Conservation (phyloP, 805 yeast species). For the Yamadazyma endophytica region DNA sequence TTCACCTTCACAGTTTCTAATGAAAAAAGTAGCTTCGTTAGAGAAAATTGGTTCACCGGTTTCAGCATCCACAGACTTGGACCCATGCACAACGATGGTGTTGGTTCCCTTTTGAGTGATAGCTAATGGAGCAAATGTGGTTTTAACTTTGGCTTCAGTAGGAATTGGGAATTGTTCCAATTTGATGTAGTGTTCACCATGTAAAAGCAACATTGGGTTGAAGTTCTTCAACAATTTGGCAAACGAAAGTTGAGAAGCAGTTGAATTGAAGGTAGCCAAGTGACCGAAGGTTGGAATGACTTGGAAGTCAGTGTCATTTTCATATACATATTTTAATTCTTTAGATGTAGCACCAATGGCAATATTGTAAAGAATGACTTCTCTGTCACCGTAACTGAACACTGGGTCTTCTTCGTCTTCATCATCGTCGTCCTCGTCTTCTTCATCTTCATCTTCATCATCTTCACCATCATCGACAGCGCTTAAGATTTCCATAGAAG, state of each 20-base stretch:
- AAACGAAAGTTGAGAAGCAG: slow-evolving; percentile 53
- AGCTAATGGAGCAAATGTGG: slow-evolving; percentile 65
- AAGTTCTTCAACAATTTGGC: slow-evolving; percentile 67
- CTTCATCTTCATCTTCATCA: slow-evolving; percentile 40
- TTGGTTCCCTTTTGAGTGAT: slow-evolving; percentile 83
- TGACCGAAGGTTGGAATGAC: slow-evolving; percentile 89
- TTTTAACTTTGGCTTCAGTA: slow-evolving; percentile 57
- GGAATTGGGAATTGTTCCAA: slow-evolving; percentile 76
- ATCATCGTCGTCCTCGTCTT: slow-evolving; percentile 37
- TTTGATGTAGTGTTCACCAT: slow-evolving; percentile 92
- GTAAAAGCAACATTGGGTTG: slow-evolving; percentile 84
- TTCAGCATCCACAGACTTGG: slow-evolving; percentile 60
- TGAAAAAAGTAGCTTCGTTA: slow-evolving; percentile 80
- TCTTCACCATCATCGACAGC: slow-evolving; percentile 53
- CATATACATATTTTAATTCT: slow-evolving; percentile 78
- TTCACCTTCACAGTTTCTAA: slow-evolving; percentile 67
- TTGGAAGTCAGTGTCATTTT: slow-evolving; percentile 71
- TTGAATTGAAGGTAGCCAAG: slow-evolving; percentile 73
- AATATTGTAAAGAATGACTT: slow-evolving; percentile 78
- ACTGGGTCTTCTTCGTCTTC: slow-evolving; percentile 40
- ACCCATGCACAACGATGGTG: slow-evolving; percentile 72
- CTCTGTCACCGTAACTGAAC: slow-evolving; percentile 61
- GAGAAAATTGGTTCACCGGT: slow-evolving; percentile 70
- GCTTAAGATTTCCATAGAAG: slow-evolving; percentile 72
- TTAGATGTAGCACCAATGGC: slow-evolving; percentile 81